These are phyloP conservation scores for Irpex sp. DNA, from an alignment of 1,284 basidiomycete species.

Conservation along the genomic window DNA sequence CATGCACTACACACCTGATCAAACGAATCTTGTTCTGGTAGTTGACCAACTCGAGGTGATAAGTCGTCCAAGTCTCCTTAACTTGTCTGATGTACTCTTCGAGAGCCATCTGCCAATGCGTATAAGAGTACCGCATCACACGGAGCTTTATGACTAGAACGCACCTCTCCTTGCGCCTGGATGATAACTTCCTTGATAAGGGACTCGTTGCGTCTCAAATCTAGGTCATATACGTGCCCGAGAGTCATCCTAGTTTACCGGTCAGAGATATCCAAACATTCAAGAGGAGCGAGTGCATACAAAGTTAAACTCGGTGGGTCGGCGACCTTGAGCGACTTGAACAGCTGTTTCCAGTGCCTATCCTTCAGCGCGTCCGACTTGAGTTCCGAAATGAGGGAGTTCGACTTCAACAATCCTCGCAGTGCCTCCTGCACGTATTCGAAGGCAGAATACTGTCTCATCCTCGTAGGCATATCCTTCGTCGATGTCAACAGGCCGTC, in stretches of 20 bases:
- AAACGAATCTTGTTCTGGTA: constrained; percentile 99
- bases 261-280: constrained; percentile 10
- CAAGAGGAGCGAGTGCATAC: constrained; percentile 33
- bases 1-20: constrained; percentile 59
- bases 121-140: neutral
- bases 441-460: constrained; percentile 99
- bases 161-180: constrained; percentile 96
- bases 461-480: constrained; percentile 97
- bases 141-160: constrained; percentile 6
- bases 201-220: constrained; percentile 89
- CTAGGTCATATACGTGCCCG: constrained; percentile 96
- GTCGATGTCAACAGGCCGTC: constrained; percentile 88
- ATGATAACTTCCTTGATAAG: constrained; percentile 93
- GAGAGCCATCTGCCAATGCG: constrained; percentile 72
- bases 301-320: constrained; percentile 64
- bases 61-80: constrained; percentile 95
- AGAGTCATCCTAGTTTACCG: constrained; percentile 74
- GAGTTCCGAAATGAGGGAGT: constrained; percentile 85
- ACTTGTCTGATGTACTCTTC: constrained; percentile 95
- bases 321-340: constrained; percentile 81
- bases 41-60: constrained; percentile 94
- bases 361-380: constrained; percentile 98
- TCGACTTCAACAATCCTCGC: constrained; percentile 84
- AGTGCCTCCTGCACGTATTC: constrained; percentile 96
- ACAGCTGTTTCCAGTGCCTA: constrained; percentile 97